Conservation (phyloP, 164 flowering plant genomes). For the Cinnamomum micranthum region DNA sequence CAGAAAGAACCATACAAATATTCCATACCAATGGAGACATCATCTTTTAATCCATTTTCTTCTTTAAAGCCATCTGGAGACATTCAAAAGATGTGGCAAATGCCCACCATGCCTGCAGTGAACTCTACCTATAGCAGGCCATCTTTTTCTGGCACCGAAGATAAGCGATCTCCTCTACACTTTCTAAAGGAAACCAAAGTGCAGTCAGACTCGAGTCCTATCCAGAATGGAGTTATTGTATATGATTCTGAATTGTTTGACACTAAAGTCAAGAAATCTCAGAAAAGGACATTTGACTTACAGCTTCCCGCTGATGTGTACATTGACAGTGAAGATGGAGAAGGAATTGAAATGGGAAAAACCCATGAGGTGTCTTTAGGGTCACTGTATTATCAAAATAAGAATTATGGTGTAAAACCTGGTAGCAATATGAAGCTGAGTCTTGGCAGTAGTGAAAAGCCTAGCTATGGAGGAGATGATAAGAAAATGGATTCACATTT, state of each 20-base stretch:
- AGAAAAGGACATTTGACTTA: constrained; percentile 72
- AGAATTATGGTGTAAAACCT: constrained; percentile 18
- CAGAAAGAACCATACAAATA: constrained; percentile 44
- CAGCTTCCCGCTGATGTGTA: constrained; percentile 85
- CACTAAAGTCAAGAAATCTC: constrained; percentile 48
- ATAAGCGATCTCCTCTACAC: constrained; percentile 38
- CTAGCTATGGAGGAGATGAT: constrained; percentile 20
- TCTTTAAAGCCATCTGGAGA: constrained; percentile 51
- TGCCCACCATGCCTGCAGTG: constrained; percentile 33
- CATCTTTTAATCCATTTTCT: constrained; percentile 44
- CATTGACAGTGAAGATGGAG: constrained; percentile 62
- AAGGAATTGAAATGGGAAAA: constrained; percentile 27
- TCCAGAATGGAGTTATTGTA: constrained; percentile 39
- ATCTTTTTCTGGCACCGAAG: constrained; percentile 42
- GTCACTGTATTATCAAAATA: constrained; percentile 19
- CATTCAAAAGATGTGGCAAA: constrained; percentile 39
- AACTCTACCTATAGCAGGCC: constrained; percentile 39
- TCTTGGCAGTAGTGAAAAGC: constrained; percentile 24
- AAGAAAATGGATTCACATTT: constrained; percentile 25
- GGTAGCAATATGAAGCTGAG: constrained; percentile 32
- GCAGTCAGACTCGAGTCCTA: constrained; percentile 26
- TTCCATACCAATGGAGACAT: constrained; percentile 33
- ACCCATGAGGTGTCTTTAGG: constrained; percentile 13
- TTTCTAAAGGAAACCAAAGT: constrained; percentile 39
- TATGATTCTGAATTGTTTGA: constrained; percentile 49